These are phyloP conservation scores for Monilinia polystroma DNA, from an alignment of 2,329 filamentous ascomycete species.

Conservation along the genomic window DNA sequence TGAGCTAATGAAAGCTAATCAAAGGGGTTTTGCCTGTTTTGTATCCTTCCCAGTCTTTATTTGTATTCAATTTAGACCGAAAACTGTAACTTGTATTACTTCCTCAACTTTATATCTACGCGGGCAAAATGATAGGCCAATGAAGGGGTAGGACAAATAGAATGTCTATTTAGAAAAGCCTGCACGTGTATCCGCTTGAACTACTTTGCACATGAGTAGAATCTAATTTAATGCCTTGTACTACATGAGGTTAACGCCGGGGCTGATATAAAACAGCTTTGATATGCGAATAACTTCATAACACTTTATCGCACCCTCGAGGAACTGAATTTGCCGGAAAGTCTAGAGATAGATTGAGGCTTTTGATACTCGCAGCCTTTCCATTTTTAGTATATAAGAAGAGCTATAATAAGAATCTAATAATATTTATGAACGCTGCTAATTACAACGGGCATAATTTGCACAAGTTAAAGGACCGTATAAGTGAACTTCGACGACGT, in stretches of 20 bases:
- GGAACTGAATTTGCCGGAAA: too few relatives aligned
- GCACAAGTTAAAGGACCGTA: background rate
- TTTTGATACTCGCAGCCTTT: too few relatives aligned
- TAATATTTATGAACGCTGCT: too few relatives aligned
- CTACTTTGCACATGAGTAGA: background rate
- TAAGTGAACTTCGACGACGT: too few relatives aligned
- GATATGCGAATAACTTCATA: background rate
- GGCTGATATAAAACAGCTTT: background rate
- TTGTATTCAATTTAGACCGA: background rate
- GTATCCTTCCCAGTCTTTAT: background rate
- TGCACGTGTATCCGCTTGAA: background rate
- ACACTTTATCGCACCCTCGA: rapidly evolving
- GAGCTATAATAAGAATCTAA: background rate
- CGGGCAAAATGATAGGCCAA: background rate
- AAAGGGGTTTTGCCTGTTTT: background rate
- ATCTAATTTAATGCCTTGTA: too few relatives aligned
- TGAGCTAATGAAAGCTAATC: background rate
- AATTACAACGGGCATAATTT: background rate
- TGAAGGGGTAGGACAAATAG: background rate
- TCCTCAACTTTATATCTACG: background rate
- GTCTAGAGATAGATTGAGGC: background rate
- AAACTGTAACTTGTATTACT: background rate
- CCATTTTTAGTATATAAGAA: too few relatives aligned
- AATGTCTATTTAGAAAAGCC: background rate
- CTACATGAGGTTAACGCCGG: too few relatives aligned